Evolutionary conservation across 2,329 filamentous ascomycete genomes (phyloP).

Genomic region (Colletotrichum sp.): DNA sequence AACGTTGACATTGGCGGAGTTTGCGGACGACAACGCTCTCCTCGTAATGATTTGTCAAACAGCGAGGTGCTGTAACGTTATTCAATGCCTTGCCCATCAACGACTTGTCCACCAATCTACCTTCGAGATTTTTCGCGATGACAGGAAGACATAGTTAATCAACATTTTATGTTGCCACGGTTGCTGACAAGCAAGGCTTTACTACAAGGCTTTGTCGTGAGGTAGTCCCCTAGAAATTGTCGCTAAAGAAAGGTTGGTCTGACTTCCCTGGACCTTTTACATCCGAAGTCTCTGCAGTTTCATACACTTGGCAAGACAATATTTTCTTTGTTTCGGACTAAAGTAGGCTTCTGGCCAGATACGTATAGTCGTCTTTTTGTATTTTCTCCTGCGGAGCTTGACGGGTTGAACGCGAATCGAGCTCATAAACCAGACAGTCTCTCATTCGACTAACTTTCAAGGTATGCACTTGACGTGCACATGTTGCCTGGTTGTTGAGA

Average conservation of each 20-base stretch:
- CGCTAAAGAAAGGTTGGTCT: not conserved
- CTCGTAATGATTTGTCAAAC: not conserved
- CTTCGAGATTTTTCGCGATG: not conserved
- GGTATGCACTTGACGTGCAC: not conserved
- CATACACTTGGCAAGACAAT: not conserved
- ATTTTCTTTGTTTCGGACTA: not conserved
- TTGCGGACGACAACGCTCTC: not conserved
- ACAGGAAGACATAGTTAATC: not conserved
- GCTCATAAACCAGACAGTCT: not conserved
- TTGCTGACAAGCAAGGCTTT: not conserved
- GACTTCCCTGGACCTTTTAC: not conserved
- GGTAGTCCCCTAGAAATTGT: not conserved
- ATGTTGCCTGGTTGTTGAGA: not conserved
- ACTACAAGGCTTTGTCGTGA: not conserved
- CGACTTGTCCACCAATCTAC: rapidly evolving
- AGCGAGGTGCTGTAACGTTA: not conserved
- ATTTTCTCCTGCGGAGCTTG: not conserved
- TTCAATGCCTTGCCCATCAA: not conserved
- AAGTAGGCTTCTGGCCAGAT: not conserved
- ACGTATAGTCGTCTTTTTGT: not conserved
- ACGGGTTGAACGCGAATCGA: not conserved
- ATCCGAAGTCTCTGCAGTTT: not conserved
- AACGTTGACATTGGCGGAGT: not conserved
- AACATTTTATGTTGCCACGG: not conserved
- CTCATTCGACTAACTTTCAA: not conserved